Evolutionary conservation across 2,329 filamentous ascomycete species (phyloP).

Genomic region (Exophiala alcalophila): DNA sequence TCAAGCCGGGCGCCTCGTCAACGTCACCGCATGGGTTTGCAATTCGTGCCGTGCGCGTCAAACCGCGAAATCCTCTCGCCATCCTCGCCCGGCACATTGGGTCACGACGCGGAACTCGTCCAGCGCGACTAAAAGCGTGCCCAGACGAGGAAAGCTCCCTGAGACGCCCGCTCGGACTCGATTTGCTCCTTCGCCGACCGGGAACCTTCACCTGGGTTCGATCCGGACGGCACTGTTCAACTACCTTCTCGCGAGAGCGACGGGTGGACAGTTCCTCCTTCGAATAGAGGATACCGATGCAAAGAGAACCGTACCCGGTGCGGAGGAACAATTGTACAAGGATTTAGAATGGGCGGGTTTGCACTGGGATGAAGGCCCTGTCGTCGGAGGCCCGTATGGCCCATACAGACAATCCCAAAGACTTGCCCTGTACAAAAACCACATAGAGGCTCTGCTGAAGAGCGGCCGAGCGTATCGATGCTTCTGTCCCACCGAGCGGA

Average conservation of each 20-base stretch:
- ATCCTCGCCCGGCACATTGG: not conserved
- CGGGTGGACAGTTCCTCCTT: constrained; percentile 84
- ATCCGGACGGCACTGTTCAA: constrained; percentile 93
- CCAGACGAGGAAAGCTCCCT: constrained; percentile 44
- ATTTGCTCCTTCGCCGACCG: constrained; percentile 94
- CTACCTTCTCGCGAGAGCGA: constrained; percentile 82
- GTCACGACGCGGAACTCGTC: no score
- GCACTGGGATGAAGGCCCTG: constrained; percentile 90
- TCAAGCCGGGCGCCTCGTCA: constrained; percentile 9
- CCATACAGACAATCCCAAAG: constrained; percentile 90
- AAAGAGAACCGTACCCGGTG: constrained; percentile 77
- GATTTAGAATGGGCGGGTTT: constrained; percentile 88
- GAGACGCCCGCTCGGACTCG: constrained; percentile 67
- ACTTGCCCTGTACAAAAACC: constrained; percentile 66
- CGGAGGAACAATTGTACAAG: constrained; percentile 71
- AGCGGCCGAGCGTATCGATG: constrained; percentile 82
- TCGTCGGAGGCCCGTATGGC: constrained; percentile 74
- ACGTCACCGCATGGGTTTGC: constrained; percentile 21
- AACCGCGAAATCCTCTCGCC: constrained; percentile 4
- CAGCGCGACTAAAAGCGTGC: constrained; percentile 6
- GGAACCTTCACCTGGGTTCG: constrained; percentile 87
- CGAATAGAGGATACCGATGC: constrained; percentile 86
- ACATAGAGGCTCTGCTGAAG: constrained; percentile 67
- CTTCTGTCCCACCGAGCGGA: constrained; percentile 75
- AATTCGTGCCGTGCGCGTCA: constrained; percentile 20